A percentile compares a stretch with the other conserved stretches of the same genome.
These are phyloP conservation scores for Arctostaphylos glauca DNA, from an alignment of 148 eudicot genomes.

Conservation along the genomic window DNA sequence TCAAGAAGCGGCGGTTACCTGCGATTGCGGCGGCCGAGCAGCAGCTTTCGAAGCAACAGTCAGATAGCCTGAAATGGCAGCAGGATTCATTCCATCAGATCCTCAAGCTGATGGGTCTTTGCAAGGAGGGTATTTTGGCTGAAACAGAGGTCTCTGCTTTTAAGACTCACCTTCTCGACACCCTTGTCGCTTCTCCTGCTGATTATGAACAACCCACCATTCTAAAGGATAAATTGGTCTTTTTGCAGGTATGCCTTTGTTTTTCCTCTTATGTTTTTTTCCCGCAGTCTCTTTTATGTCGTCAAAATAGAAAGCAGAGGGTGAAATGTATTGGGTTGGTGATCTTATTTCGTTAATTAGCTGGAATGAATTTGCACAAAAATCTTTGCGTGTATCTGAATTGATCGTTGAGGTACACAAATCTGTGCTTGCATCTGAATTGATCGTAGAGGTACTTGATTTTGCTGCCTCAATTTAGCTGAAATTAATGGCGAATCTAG, in stretches of 20 bases:
- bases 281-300: background rate
- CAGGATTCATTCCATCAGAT: constrained; percentile 86
- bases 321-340: background rate
- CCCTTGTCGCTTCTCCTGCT: constrained; percentile 47
- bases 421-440: too few relatives aligned
- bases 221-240: constrained; percentile 75
- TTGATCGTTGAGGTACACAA: too few relatives aligned
- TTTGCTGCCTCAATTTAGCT: too few relatives aligned
- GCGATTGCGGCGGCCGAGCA: constrained; percentile 73
- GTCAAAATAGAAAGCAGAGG: background rate
- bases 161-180: constrained; percentile 60
- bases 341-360: background rate
- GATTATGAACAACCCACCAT: constrained; percentile 53
- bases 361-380: too few relatives aligned
- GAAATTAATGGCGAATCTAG: too few relatives aligned
- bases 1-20: constrained; percentile 53
- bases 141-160: constrained; percentile 61
- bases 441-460: too few relatives aligned
- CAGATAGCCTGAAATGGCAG: constrained; percentile 93
- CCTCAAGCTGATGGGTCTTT: constrained; percentile 78
- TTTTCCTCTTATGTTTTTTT: background rate
- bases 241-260: constrained; percentile 57
- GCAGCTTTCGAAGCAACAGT: constrained; percentile 62
- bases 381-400: too few relatives aligned
- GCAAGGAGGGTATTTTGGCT: constrained; percentile 66